These are phyloP conservation scores for Pichia scutulata DNA, from an alignment of 805 yeast species.

Conservation along the genomic window DNA sequence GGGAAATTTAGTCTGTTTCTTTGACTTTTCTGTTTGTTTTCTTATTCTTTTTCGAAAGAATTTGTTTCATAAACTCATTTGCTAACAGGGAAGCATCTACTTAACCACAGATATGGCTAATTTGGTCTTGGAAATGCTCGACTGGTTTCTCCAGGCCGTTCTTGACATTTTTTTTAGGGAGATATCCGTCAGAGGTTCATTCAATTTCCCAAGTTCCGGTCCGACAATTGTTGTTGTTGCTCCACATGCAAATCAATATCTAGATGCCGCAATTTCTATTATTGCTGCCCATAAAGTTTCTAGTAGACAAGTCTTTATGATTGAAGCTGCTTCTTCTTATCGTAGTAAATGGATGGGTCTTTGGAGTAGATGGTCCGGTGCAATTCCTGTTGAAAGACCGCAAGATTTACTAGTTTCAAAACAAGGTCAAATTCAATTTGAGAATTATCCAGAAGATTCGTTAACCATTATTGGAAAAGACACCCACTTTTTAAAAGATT, in stretches of 20 bases:
- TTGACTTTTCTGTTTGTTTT: too few species aligned
- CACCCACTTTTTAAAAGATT: conserved; percentile 59
- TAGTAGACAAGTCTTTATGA: conserved; percentile 64
- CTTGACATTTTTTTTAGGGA: conserved; percentile 72
- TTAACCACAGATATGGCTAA: neutral
- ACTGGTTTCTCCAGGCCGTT: conserved; percentile 24
- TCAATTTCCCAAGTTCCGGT: conserved; percentile 57
- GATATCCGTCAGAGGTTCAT: conserved; percentile 82
- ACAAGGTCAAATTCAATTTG: conserved; percentile 48
- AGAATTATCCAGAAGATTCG: conserved; percentile 41
- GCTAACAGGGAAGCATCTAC: neutral
- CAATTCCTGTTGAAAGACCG: conserved; percentile 88
- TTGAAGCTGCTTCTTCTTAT: conserved; percentile 80
- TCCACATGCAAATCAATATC: conserved; percentile 92
- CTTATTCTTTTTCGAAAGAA: too few species aligned
- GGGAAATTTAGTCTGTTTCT: neutral
- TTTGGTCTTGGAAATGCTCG: conserved; percentile 20
- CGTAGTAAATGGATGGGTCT: conserved; percentile 62
- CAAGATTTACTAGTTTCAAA: conserved; percentile 70
- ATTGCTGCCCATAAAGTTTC: conserved; percentile 61
- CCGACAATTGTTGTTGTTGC: conserved; percentile 93
- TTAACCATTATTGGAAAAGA: conserved; percentile 55
- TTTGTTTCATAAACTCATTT: neutral
- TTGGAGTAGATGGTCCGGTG: conserved; percentile 63
- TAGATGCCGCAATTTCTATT: conserved; percentile 61